Conservation (phyloP, 192 early-diverging fungal genomes). For the Backusella luteola region DNA sequence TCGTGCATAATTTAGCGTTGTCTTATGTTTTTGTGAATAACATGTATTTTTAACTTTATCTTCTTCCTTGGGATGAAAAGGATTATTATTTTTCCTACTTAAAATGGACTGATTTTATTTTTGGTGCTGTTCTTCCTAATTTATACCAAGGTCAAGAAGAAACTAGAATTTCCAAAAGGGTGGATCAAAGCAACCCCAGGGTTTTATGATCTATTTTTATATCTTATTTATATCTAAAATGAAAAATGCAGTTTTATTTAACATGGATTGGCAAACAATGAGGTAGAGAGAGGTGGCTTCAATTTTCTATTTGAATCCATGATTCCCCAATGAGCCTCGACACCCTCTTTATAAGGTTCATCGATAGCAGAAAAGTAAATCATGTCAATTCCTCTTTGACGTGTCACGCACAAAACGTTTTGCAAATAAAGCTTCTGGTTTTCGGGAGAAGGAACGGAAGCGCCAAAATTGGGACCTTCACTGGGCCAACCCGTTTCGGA, state of each 20-base stretch:
- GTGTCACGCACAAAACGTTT: conserved; percentile 49
- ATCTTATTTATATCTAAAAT: neutral
- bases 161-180: conserved; percentile 58
- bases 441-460: conserved; percentile 42
- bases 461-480: conserved; percentile 45
- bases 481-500: conserved; percentile 66
- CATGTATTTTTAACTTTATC: too few species aligned
- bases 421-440: conserved; percentile 44
- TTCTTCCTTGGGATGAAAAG: too few species aligned
- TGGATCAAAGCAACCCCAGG: conserved; percentile 40
- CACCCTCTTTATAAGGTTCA: conserved; percentile 57
- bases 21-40: too few species aligned
- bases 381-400: conserved; percentile 47
- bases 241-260: neutral
- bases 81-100: neutral
- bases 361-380: conserved; percentile 60
- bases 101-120: conserved; percentile 42
- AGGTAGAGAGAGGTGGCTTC: conserved; percentile 4
- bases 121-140: conserved; percentile 54
- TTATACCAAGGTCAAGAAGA: conserved; percentile 48
- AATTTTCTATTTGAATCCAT: conserved; percentile 21
- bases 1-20: too few species aligned
- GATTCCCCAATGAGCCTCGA: conserved; percentile 27
- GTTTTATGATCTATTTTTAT: neutral
- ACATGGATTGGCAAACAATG: neutral